Conservation (phyloP, 768 basidiomycete species). For the Pleurotus djamor region DNA sequence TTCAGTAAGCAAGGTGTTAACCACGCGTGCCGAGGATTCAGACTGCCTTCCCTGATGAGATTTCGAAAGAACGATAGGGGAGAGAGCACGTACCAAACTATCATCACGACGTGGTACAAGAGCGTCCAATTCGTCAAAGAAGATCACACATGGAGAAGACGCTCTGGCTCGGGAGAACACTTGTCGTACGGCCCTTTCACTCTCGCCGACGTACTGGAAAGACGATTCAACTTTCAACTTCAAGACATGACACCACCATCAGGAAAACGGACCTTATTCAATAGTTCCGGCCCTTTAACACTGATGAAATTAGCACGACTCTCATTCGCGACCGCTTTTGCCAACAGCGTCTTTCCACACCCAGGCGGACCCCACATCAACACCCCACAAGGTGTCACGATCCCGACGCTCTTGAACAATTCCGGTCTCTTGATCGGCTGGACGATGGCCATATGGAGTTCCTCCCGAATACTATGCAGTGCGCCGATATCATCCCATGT, state of each 20-base stretch:
- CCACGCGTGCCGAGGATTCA: conserved; percentile 90
- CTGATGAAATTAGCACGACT: conserved; percentile 96
- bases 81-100: conserved; percentile 57
- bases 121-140: conserved; percentile 94
- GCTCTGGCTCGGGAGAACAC: conserved; percentile 93
- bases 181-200: conserved; percentile 91
- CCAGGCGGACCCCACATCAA: conserved; percentile 99
- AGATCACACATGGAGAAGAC: conserved; percentile 92
- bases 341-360: conserved; percentile 96
- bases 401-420: conserved; percentile 85
- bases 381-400: conserved; percentile 90
- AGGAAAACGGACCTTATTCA: conserved; percentile 80
- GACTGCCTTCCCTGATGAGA: conserved; percentile 40
- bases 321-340: conserved; percentile 98
- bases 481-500: conserved; percentile 96
- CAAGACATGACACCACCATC: neutral
- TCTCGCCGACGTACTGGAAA: conserved; percentile 91
- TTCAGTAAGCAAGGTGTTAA: conserved; percentile 92
- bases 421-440: conserved; percentile 91
- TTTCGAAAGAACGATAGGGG: neutral
- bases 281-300: conserved; percentile 93
- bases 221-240: neutral
- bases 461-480: conserved; percentile 80
- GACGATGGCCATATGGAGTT: conserved; percentile 96
- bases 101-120: conserved; percentile 91